These are phyloP conservation scores for Pseudogymnoascus sp. DNA, from an alignment of 2,329 filamentous ascomycete species.

Conservation along the genomic window DNA sequence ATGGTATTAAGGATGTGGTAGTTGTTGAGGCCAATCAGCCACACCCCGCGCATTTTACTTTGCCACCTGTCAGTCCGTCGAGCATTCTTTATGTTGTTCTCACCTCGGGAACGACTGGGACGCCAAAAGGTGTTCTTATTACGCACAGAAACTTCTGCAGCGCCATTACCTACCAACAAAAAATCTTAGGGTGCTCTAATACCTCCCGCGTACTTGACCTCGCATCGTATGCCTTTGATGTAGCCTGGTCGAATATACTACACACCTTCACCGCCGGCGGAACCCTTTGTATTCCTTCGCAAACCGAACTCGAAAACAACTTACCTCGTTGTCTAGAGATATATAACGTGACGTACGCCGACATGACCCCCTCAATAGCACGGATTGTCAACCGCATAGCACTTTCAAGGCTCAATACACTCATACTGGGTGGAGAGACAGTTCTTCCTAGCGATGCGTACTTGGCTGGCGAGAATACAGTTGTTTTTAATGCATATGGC, in stretches of 20 bases:
- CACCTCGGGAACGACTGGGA: conserved; percentile 22
- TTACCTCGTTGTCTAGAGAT: conserved; percentile 54
- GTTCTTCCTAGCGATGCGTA: conserved; percentile 45
- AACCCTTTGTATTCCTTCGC: conserved; percentile 54
- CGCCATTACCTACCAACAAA: not conserved
- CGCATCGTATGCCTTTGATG: conserved; percentile 12
- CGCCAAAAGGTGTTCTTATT: conserved; percentile 19
- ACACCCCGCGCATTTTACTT: not conserved
- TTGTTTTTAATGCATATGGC: conserved; percentile 52
- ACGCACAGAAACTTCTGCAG: not conserved
- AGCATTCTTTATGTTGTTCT: conserved; percentile 15
- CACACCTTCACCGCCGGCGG: conserved; percentile 8
- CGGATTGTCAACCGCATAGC: conserved; percentile 80
- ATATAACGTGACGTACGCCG: conserved; percentile 41
- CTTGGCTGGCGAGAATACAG: conserved; percentile 29
- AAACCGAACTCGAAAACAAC: conserved; percentile 61
- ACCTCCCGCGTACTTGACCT: conserved; percentile 11
- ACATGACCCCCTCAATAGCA: conserved; percentile 45
- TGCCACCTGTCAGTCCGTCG: not conserved
- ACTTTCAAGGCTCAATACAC: conserved; percentile 58
- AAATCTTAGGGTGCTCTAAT: conserved; percentile 11
- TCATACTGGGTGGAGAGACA: conserved; percentile 86
- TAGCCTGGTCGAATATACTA: conserved; percentile 6
- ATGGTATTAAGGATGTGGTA: not conserved
- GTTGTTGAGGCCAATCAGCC: not conserved